Percentiles rank a stretch among this genome's conserved stretches.
These are phyloP conservation scores for Ploettnerulaceae sp. DNA, from an alignment of 2,329 filamentous ascomycete species.

Conservation along the genomic window DNA sequence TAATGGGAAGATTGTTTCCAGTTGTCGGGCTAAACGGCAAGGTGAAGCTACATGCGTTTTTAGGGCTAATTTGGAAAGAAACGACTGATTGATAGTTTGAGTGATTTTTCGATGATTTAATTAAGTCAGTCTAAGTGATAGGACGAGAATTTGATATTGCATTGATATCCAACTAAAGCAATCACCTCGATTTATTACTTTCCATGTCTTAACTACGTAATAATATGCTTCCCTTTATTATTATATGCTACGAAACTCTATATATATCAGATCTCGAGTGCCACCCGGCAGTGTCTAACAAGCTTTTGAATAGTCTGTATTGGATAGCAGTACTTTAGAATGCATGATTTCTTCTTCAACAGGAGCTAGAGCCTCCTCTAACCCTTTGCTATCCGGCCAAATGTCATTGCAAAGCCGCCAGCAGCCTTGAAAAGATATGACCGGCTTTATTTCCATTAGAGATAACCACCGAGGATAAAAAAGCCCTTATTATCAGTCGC, in stretches of 20 bases:
- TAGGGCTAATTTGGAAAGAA: background rate
- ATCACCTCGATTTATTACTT: background rate
- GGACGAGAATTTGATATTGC: too few relatives aligned
- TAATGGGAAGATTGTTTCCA: background rate
- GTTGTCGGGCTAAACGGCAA: background rate
- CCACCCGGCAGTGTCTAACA: constrained; percentile 24
- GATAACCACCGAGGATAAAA: background rate
- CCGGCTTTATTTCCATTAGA: too few relatives aligned
- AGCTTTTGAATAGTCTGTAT: constrained; percentile 18
- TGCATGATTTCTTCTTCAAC: constrained; percentile 36
- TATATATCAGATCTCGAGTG: constrained; percentile 28
- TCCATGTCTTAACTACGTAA: background rate
- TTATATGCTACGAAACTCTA: constrained; percentile 19
- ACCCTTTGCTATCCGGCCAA: constrained; percentile 30
- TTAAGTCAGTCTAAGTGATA: background rate
- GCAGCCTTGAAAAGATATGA: background rate
- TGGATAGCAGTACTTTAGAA: constrained; percentile 32
- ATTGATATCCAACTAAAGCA: too few relatives aligned
- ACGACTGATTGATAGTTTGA: background rate
- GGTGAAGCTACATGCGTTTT: background rate
- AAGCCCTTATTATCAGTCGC: constrained; percentile 4
- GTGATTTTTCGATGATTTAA: background rate
- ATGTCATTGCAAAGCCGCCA: constrained; percentile 34
- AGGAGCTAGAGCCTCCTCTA: constrained; percentile 28
- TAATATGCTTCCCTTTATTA: constrained; percentile 5